phyloP scores from a whole-genome alignment of 108 stramenopile species.

The Stephanodiscus triporus region DNA sequence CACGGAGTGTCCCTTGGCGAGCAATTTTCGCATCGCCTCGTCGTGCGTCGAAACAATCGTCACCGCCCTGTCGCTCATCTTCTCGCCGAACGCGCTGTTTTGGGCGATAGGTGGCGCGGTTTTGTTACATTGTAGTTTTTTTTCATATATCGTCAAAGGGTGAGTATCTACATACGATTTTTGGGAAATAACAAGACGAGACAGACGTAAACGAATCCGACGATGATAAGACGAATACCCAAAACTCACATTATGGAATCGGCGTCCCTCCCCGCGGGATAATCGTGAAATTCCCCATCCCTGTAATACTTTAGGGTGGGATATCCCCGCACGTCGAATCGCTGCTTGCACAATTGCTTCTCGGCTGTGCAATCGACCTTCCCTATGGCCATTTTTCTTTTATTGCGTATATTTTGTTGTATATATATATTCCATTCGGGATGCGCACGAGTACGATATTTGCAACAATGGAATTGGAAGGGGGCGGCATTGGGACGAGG shows the following conservation, averaged over 20 bases:
- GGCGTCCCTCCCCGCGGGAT: slow-evolving; percentile 65
- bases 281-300: slow-evolving; percentile 72
- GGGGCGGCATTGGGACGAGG: neutral
- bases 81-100: slow-evolving; percentile 60
- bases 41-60: slow-evolving; percentile 51
- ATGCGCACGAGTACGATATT: no score
- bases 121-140: no score
- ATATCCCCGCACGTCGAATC: slow-evolving; percentile 68
- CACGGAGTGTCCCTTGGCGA: slow-evolving; percentile 42
- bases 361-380: slow-evolving; percentile 84
- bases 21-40: slow-evolving; percentile 46
- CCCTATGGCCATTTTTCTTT: slow-evolving; percentile 79
- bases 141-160: no score
- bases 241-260: slow-evolving; percentile 57
- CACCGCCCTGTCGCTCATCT: slow-evolving; percentile 67
- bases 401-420: neutral
- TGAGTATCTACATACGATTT: no score
- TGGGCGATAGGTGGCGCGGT: neutral
- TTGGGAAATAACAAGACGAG: no score
- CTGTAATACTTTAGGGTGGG: slow-evolving; percentile 79
- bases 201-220: no score
- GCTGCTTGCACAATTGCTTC: slow-evolving; percentile 59
- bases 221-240: neutral
- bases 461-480: neutral
- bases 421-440: neutral